Conservation (phyloP, 179 eudicot species). For the Carnegiea gigantea region DNA sequence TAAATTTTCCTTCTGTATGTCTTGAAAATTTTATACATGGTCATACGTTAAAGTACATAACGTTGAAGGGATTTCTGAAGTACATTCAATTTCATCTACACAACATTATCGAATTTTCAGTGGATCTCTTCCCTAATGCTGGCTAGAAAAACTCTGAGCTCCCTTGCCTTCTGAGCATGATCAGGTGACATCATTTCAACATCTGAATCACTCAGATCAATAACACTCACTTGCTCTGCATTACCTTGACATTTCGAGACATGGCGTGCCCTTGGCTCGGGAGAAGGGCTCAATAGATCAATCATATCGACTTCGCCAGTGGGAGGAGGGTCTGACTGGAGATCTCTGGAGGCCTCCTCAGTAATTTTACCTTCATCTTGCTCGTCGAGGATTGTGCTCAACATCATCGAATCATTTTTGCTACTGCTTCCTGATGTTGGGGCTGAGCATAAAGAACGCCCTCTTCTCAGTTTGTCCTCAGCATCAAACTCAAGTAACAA, state of each 20-base stretch:
- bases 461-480: constrained; percentile 11
- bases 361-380: constrained; percentile 17
- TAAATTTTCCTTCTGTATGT: no score
- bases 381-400: constrained; percentile 7
- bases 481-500: constrained; percentile 16
- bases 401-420: constrained; percentile 27
- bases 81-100: not conserved
- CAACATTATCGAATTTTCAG: not conserved
- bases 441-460: not conserved
- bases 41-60: not conserved
- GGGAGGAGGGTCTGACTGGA: constrained; percentile 15
- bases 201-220: constrained; percentile 74
- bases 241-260: constrained; percentile 40
- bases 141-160: constrained; percentile 63
- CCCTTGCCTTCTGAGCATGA: constrained; percentile 57
- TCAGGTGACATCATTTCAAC: constrained; percentile 59
- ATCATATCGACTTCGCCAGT: constrained; percentile 43
- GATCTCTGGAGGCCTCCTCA: not conserved
- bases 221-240: constrained; percentile 38
- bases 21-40: not conserved
- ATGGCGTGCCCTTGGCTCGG: constrained; percentile 22
- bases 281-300: constrained; percentile 74
- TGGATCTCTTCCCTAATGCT: constrained; percentile 43
- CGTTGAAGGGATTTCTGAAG: not conserved
- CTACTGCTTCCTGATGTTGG: constrained; percentile 17